Conservation (phyloP, 2,329 filamentous ascomycete genomes). For the Diplodia sapinea region DNA sequence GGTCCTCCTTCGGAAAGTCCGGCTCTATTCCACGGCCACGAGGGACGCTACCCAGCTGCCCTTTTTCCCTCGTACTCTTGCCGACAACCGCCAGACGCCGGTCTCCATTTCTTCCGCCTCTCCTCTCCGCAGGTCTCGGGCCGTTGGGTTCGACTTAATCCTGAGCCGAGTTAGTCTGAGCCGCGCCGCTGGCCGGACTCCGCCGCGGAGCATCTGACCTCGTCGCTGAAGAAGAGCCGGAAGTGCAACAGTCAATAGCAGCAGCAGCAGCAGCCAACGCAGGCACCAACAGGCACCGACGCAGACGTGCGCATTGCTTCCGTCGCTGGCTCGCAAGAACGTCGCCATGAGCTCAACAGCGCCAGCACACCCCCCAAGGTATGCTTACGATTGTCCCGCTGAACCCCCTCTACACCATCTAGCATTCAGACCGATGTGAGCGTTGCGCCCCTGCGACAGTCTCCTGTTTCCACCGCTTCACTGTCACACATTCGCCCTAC, state of each 20-base stretch:
- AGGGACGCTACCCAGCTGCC: not conserved
- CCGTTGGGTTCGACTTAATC: not conserved
- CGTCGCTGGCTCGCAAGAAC: not conserved
- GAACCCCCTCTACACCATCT: not conserved
- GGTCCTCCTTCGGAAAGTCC: conserved; percentile 4
- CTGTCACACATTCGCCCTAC: not conserved
- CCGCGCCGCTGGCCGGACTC: conserved; percentile 1
- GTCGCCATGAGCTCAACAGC: conserved; percentile 8
- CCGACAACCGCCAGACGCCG: conserved; percentile 4
- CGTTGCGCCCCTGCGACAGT: not conserved
- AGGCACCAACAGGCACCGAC: not conserved
- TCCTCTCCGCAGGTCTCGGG: not conserved
- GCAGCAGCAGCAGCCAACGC: conserved; percentile 1
- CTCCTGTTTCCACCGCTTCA: too few species aligned
- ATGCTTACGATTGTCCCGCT: not conserved
- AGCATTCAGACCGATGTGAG: not conserved
- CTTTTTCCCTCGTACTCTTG: not conserved
- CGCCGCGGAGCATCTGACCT: not conserved
- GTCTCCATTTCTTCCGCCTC: not conserved
- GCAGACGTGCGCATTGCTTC: not conserved
- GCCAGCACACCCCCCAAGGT: conserved; percentile 12
- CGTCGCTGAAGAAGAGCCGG: conserved; percentile 24
- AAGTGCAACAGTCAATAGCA: not conserved
- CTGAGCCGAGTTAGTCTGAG: conserved; percentile 6
- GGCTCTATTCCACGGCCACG: conserved; percentile 3